Conservation (phyloP, 2,329 filamentous ascomycete species). For the Phaeosphaeriaceae sp. region DNA sequence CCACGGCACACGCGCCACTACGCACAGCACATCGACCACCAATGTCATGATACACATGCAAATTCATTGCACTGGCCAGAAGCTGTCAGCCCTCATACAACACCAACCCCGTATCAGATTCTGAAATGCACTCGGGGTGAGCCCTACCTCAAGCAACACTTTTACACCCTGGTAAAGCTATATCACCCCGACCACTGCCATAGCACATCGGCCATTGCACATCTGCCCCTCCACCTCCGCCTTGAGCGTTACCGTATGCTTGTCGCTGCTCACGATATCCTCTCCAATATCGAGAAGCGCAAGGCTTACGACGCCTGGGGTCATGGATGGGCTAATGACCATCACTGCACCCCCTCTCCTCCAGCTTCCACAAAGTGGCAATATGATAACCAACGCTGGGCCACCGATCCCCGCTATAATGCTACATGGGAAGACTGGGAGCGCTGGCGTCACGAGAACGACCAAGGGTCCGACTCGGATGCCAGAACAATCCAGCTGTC, state of each 20-base stretch:
- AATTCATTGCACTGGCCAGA: slow-evolving; percentile 43
- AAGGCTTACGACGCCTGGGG: slow-evolving; percentile 83
- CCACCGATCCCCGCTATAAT: slow-evolving; percentile 65
- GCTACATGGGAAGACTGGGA: slow-evolving; percentile 99
- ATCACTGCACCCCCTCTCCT: slow-evolving; percentile 29
- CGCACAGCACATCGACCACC: slow-evolving; percentile 31
- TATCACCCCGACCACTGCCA: slow-evolving; percentile 83
- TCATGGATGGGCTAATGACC: slow-evolving; percentile 74
- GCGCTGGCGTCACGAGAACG: slow-evolving; percentile 52
- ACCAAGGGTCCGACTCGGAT: slow-evolving; percentile 45
- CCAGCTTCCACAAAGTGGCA: slow-evolving; percentile 32
- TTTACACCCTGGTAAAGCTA: slow-evolving; percentile 90
- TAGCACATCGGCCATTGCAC: slow-evolving; percentile 47
- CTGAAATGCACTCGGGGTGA: slow-evolving; percentile 67
- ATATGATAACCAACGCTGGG: slow-evolving; percentile 39
- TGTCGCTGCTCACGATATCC: slow-evolving; percentile 84
- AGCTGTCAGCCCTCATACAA: slow-evolving; percentile 43
- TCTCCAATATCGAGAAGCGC: slow-evolving; percentile 80
- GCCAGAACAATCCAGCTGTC: slow-evolving; percentile 69
- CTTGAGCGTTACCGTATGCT: slow-evolving; percentile 91
- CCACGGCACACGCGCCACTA: slow-evolving; percentile 29
- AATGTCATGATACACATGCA: slow-evolving; percentile 6
- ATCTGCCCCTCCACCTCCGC: slow-evolving; percentile 64
- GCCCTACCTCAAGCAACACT: slow-evolving; percentile 81
- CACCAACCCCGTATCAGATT: slow-evolving; percentile 89